Conservation (phyloP, 1,284 basidiomycete genomes). For the Rhodotorula sp. region DNA sequence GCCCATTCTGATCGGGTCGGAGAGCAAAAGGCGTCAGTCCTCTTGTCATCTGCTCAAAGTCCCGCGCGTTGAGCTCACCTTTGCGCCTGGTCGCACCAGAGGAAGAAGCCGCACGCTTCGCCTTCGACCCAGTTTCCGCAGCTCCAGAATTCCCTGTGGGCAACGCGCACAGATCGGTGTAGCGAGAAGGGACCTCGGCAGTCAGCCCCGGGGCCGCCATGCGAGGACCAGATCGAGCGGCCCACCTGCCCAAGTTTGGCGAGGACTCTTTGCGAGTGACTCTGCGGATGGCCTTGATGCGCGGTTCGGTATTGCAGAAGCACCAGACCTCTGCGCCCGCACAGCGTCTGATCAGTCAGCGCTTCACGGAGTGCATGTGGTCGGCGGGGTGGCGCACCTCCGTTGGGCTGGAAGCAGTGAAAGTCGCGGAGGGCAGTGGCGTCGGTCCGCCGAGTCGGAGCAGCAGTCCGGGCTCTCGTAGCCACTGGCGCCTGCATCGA, state of each 20-base stretch:
- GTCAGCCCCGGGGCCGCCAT: too few relatives aligned
- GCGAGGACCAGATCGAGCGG: too few relatives aligned
- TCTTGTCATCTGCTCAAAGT: too few relatives aligned
- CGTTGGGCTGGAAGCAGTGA: constrained; percentile 2
- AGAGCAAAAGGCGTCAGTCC: too few relatives aligned
- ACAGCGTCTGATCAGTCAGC: too few relatives aligned
- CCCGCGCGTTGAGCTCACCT: background rate
- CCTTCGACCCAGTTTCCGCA: constrained; percentile 27
- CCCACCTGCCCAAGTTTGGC: constrained; percentile 25
- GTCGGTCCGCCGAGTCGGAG: too few relatives aligned
- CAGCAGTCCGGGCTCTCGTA: too few relatives aligned
- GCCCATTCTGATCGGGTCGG: background rate
- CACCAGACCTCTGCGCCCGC: constrained; percentile 25
- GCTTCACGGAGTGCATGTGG: too few relatives aligned
- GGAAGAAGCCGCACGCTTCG: constrained; percentile 15
- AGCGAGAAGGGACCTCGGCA: background rate
- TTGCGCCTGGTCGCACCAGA: constrained; percentile 21
- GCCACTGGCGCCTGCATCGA: too few relatives aligned
- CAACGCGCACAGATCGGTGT: background rate
- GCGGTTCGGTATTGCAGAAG: constrained; percentile 31
- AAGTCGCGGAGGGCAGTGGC: background rate
- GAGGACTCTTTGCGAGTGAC: constrained; percentile 23
- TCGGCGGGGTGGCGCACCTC: background rate
- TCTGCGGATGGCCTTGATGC: constrained; percentile 17
- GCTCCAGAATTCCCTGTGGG: constrained; percentile 19